Evolutionary conservation across 73 alveolate genomes (phyloP).

Genomic region (Blepharisma japonicum): DNA sequence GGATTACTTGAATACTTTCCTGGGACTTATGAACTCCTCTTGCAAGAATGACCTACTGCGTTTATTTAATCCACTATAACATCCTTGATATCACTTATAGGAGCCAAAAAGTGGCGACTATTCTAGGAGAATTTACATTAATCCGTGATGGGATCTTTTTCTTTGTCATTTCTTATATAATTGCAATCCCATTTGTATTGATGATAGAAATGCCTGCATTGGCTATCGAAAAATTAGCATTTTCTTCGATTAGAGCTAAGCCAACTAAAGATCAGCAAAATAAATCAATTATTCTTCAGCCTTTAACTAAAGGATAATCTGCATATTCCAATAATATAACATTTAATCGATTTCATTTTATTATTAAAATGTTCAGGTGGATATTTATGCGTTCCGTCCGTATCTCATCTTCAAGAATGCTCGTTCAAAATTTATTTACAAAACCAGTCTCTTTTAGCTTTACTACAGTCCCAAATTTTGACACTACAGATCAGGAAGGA

Average conservation of each 20-base stretch:
- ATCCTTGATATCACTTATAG: neutral
- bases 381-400: no score
- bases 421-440: no score
- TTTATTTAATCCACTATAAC: slow-evolving; percentile 39
- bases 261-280: no score
- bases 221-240: slow-evolving; percentile 34
- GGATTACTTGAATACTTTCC: slow-evolving; percentile 4
- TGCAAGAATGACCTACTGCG: slow-evolving; percentile 38
- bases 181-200: slow-evolving; percentile 23
- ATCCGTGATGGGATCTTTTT: slow-evolving; percentile 8
- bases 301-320: no score
- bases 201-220: slow-evolving; percentile 36
- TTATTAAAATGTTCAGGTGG: no score
- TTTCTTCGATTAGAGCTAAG: slow-evolving; percentile 35
- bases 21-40: slow-evolving; percentile 28
- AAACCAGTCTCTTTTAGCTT: no score
- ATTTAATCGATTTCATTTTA: no score
- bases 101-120: slow-evolving; percentile 28
- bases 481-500: no score
- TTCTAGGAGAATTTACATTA: neutral
- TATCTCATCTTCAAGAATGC: no score
- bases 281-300: neutral
- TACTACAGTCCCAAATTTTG: no score
- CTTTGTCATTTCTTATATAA: slow-evolving; percentile 17
- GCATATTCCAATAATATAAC: no score